Conservation (phyloP, 495 filamentous ascomycete species). For the Lasiosphaeria miniovina region DNA sequence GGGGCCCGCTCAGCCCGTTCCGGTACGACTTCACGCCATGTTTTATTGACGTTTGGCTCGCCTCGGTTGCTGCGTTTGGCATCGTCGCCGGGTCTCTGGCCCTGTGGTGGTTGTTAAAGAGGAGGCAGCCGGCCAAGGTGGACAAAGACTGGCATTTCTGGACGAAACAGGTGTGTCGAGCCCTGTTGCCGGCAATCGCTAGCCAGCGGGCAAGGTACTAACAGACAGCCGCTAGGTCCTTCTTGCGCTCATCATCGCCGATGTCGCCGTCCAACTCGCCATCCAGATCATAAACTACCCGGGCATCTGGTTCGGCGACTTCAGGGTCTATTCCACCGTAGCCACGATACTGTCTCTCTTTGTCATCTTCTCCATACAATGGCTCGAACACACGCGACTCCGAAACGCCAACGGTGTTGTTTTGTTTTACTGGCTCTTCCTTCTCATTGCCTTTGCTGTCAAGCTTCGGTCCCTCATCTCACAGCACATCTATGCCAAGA, state of each 20-base stretch:
- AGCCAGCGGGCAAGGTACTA: background rate
- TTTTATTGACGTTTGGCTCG: constrained; percentile 85
- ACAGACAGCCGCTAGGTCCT: constrained; percentile 50
- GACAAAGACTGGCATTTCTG: constrained; percentile 95
- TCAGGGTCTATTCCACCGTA: constrained; percentile 86
- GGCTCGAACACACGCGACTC: constrained; percentile 84
- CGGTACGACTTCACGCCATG: constrained; percentile 95
- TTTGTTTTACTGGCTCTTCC: constrained; percentile 93
- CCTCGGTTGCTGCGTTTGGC: constrained; percentile 70
- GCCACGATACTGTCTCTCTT: constrained; percentile 72
- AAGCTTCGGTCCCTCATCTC: constrained; percentile 87
- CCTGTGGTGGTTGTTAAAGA: constrained; percentile 60
- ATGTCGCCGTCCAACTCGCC: constrained; percentile 67
- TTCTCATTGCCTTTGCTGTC: constrained; percentile 74
- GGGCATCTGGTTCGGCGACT: constrained; percentile 72
- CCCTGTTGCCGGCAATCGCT: no score
- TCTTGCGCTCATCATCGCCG: constrained; percentile 63
- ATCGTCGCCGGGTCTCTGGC: constrained; percentile 73
- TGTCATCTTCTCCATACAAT: constrained; percentile 83
- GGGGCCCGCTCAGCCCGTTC: constrained; percentile 83
- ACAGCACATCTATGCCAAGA: constrained; percentile 62
- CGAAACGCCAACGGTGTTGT: constrained; percentile 90
- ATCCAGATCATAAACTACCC: constrained; percentile 73
- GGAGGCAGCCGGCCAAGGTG: constrained; percentile 63
- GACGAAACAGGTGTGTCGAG: constrained; percentile 70